Percentiles rank a stretch among this genome's conserved stretches.
These are phyloP conservation scores for Geotrichum europaeum DNA, from an alignment of 1,139 yeast species.

Conservation along the genomic window DNA sequence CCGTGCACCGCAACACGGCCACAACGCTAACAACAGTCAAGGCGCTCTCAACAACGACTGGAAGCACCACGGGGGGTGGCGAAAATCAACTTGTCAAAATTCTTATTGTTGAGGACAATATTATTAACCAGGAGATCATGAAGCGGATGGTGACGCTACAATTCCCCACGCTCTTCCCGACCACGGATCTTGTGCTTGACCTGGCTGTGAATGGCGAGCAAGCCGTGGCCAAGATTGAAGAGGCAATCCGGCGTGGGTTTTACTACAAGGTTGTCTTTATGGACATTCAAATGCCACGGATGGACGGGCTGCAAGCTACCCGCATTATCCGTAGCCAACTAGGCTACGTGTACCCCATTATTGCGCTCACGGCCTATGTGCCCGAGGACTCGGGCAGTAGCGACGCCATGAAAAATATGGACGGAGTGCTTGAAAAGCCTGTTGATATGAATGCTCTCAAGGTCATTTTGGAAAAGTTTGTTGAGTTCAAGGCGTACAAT, in stretches of 20 bases:
- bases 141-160: conserved; percentile 76
- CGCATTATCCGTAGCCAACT: conserved; percentile 60
- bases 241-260: conserved; percentile 39
- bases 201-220: conserved; percentile 89
- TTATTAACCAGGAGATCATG: conserved; percentile 87
- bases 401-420: background rate
- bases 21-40: conserved; percentile 1
- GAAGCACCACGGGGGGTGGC: background rate
- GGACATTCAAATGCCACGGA: conserved; percentile 96
- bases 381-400: conserved; percentile 40
- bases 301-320: conserved; percentile 84
- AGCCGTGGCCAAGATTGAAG: conserved; percentile 61
- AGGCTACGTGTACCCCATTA: conserved; percentile 66
- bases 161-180: conserved; percentile 37
- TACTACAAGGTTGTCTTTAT: conserved; percentile 71
- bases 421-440: conserved; percentile 3
- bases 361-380: conserved; percentile 91
- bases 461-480: conserved; percentile 1
- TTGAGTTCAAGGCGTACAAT: background rate
- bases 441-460: background rate
- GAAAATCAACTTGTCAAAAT: conserved; percentile 32
- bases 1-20: background rate
- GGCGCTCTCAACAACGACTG: background rate
- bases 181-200: conserved; percentile 38
- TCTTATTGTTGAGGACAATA: conserved; percentile 91